Conservation (phyloP, 768 basidiomycete genomes). For the Phylloporus sp. region DNA sequence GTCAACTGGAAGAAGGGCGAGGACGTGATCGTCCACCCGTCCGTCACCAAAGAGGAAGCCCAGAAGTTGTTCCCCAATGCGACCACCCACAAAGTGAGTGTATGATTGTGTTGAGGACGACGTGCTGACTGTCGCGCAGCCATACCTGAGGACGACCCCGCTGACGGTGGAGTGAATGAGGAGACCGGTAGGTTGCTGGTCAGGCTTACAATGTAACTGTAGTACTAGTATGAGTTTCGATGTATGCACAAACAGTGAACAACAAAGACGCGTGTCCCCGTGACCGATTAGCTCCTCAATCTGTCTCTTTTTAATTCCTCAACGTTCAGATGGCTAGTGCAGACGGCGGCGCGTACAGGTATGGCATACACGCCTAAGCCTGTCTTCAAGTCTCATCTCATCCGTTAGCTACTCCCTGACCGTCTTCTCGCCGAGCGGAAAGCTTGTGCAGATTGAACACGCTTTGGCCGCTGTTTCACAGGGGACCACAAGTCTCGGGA, state of each 20-base stretch:
- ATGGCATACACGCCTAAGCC: constrained; percentile 15
- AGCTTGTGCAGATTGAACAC: constrained; percentile 99
- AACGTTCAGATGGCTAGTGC: constrained; percentile 63
- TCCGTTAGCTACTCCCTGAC: constrained; percentile 89
- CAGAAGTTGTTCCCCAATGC: constrained; percentile 86
- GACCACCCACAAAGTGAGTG: constrained; percentile 70
- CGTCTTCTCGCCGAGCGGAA: constrained; percentile 98
- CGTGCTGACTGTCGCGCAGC: constrained; percentile 38
- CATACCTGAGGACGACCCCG: constrained; percentile 85
- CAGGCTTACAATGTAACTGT: not conserved
- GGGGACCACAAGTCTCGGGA: constrained; percentile 95
- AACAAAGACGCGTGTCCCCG: constrained; percentile 29
- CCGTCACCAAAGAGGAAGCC: constrained; percentile 83
- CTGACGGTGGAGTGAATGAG: constrained; percentile 26
- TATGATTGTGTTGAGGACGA: not conserved
- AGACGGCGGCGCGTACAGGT: constrained; percentile 81
- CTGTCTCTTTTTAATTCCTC: constrained; percentile 18
- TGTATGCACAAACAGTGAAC: constrained; percentile 15
- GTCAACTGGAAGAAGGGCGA: constrained; percentile 95
- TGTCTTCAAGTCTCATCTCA: constrained; percentile 17
- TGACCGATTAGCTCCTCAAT: constrained; percentile 13
- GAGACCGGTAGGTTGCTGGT: not conserved
- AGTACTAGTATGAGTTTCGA: constrained; percentile 8
- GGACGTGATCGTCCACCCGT: constrained; percentile 89
- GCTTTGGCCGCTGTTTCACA: constrained; percentile 94